These are phyloP conservation scores for Nakataea oryzae DNA, from an alignment of 2,329 filamentous ascomycete genomes.

Conservation along the genomic window DNA sequence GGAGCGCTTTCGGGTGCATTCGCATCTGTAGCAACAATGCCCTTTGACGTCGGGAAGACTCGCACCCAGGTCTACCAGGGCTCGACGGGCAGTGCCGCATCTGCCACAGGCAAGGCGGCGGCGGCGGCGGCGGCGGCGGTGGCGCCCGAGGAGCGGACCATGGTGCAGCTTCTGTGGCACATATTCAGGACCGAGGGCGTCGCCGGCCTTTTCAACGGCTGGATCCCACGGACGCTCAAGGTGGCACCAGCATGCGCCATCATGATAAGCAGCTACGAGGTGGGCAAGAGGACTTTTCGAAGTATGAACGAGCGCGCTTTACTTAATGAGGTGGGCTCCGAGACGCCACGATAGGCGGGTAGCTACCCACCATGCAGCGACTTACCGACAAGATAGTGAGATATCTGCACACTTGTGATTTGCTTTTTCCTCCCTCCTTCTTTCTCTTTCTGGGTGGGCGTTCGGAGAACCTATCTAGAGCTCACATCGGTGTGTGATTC, in stretches of 20 bases:
- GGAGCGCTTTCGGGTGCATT: constrained; percentile 76
- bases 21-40: constrained; percentile 81
- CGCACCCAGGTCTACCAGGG: constrained; percentile 77
- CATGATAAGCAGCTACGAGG: constrained; percentile 97
- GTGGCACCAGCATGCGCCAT: constrained; percentile 95
- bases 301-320: constrained; percentile 52
- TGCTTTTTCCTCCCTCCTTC: too few species aligned
- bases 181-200: constrained; percentile 82
- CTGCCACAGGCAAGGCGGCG: constrained; percentile 10
- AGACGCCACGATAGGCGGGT: neutral
- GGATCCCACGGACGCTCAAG: constrained; percentile 84
- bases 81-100: constrained; percentile 15
- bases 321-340: constrained; percentile 10
- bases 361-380: neutral
- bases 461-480: neutral
- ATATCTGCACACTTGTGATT: neutral
- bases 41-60: constrained; percentile 97
- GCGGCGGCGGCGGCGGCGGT: constrained; percentile 22
- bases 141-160: constrained; percentile 64
- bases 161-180: constrained; percentile 77
- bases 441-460: too few species aligned
- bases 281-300: constrained; percentile 81
- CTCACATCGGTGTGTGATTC: neutral
- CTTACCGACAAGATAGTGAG: too few species aligned
- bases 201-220: constrained; percentile 77